Conservation (phyloP, 2,329 filamentous ascomycete genomes). For the Beauveria sp. region DNA sequence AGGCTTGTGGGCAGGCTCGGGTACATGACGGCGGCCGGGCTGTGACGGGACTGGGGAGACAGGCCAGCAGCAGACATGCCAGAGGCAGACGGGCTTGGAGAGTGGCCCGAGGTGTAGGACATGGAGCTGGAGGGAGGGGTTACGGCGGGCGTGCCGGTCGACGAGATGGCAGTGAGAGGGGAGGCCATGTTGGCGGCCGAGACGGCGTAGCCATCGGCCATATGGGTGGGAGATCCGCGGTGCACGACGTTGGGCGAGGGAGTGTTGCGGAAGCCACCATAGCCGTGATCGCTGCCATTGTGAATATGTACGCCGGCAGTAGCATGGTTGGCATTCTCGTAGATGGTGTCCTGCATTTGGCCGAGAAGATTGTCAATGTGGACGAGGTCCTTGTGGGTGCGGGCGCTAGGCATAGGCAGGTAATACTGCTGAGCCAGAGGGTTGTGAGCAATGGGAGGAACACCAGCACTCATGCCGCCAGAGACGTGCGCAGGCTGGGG, state of each 20-base stretch:
- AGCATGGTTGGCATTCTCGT: conserved; percentile 81
- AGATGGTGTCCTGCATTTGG: conserved; percentile 92
- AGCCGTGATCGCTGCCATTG: conserved; percentile 52
- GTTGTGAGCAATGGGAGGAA: conserved; percentile 50
- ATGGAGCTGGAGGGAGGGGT: conserved; percentile 69
- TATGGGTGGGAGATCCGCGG: conserved; percentile 26
- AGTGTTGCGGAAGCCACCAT: conserved; percentile 51
- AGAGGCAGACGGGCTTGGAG: conserved; percentile 62
- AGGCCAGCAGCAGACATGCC: conserved; percentile 45
- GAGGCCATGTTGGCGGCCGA: conserved; percentile 53
- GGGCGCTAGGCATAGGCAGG: conserved; percentile 76
- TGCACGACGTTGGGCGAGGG: conserved; percentile 42
- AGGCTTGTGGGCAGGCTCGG: conserved; percentile 52
- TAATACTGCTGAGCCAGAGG: conserved; percentile 66
- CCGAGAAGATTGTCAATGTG: conserved; percentile 93
- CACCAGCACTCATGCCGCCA: conserved; percentile 49
- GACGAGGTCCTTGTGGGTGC: conserved; percentile 88
- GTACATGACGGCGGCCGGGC: conserved; percentile 59
- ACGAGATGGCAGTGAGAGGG: conserved; percentile 50
- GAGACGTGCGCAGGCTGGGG: conserved; percentile 28
- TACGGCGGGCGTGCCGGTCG: conserved; percentile 65
- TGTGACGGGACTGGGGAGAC: conserved; percentile 57
- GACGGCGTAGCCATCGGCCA: conserved; percentile 30
- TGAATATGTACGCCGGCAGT: conserved; percentile 73
- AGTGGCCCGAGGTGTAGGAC: conserved; percentile 72